phyloP scores from a whole-genome alignment of 805 yeast genomes.

The Ogataea parapolymorpha region DNA sequence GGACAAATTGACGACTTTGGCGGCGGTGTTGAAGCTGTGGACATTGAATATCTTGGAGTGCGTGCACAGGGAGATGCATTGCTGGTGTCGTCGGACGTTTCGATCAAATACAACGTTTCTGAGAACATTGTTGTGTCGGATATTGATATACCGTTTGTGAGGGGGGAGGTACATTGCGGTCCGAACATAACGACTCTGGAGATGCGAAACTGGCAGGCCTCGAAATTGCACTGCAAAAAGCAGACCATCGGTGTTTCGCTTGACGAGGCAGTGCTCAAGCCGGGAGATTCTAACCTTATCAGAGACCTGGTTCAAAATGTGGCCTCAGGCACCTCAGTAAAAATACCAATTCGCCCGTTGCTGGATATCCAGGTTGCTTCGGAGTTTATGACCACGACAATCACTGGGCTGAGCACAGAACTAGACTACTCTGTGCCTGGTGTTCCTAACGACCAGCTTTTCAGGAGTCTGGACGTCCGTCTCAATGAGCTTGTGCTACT shows the following conservation, averaged over 20 bases:
- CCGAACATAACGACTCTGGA: background rate
- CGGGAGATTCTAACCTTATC: background rate
- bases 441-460: background rate
- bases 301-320: background rate
- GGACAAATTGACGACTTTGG: background rate
- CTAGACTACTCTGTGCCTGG: constrained; percentile 2
- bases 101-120: background rate
- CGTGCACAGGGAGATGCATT: background rate
- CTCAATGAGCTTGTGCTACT: constrained; percentile 22
- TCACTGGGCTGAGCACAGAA: background rate
- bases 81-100: background rate
- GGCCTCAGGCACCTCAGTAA: constrained; percentile 3
- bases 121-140: background rate
- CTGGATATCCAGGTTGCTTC: constrained; percentile 24
- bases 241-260: constrained; percentile 6
- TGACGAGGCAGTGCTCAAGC: constrained; percentile 8
- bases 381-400: constrained; percentile 21
- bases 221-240: constrained; percentile 18
- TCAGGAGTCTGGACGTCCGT: constrained; percentile 5
- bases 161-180: background rate
- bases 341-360: constrained; percentile 3
- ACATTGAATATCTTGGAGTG: background rate
- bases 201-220: constrained; percentile 17
- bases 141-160: background rate
- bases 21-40: background rate